Base-by-base conservation (phyloP, 176 grass and related monocot genomes). In the Triticum urartu region DNA sequence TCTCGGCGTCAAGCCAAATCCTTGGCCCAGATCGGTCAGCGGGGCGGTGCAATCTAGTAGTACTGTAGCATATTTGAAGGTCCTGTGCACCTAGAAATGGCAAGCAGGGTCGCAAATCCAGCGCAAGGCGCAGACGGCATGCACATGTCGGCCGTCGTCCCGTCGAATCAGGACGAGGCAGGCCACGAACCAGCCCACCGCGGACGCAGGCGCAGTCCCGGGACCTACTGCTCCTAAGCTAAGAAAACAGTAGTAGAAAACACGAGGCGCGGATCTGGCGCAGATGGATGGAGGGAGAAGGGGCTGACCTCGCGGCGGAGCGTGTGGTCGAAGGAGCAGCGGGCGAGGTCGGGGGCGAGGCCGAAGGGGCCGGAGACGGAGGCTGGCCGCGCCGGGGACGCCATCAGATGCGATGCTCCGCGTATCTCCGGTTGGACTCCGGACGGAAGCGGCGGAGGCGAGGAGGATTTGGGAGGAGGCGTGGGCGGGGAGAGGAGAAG, bases 261-360 rank as follows among this genome's bases (percentile, higher is more conserved):
- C 32, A 34, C 2, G 5, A 35, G 70, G 43, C 35, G 1, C 11
- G 70, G 70, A 43, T 72, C 69, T 72, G 3, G 36, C 9, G 20
- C 18, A 10, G 9, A 10, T 9, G 9, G 12, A 28, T 15, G 0
- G 26, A 33, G 2, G 12, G 2, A 1, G 71, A 14, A 3, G 1
- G 3, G 4, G 1, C 26, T 22, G 4, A 91, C 90, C 86, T 91
- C 86, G 28, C 83, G 82, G 28, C 86, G 64, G 64, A 88, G 82
- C 86, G 86, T 38, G 32, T 88, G 86, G 86, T 88, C 86, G 78
- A 88, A 85, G 82, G 90, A 88, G 90, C 86, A 91, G 1, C 89
- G 90, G 4, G 86, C 75, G 63, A 78, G 87, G 77, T 87, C 89
- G 47, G 84, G 47, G 70, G 90, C 11, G 10, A 89, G 79, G 71